Evolutionary conservation across 1,284 basidiomycete species (phyloP), one percentile per base, ranked within the genome.

Genomic region (Trichosporon sp.): DNA sequence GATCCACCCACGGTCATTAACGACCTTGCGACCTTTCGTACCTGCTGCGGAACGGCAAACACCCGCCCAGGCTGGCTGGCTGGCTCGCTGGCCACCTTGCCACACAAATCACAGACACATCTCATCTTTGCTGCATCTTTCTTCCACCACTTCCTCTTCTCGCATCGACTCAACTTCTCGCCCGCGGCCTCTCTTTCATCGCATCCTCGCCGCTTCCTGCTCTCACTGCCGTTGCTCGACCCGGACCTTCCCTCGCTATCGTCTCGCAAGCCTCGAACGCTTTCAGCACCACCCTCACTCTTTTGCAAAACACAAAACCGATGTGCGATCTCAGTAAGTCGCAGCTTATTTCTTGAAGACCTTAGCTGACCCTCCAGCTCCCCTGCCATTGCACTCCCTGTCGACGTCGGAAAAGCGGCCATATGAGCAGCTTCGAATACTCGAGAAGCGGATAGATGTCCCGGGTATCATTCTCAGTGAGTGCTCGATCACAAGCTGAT

Each of bases 391-490:
- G 49, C 49, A 54, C 16, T 54, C 49, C 16, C 29, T 54, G 49
- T 54, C 49, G 25, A 16, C 49, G 27, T 54, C 49, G 7, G 49
- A 54, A 10, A 54, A 29, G 27, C 49, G 6, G 27, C 14, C 49
- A 29, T 14, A 29, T 27, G 19, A 58, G 21, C 56, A 27, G 9
- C 13, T 29, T 13, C 36, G 58, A 31, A 32, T 59, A 34, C 56
- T 58, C 25, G 49, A 54, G 49, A 54, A 54, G 49, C 49, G 49
- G 49, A 54, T 54, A 54, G 49, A 54, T 4, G 49, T 63, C 27
- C 62, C 62, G 1, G 62, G 59, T 11, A 62, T 60, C 21, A 56
- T 57, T 23, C 52, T 60, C 34, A 64, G 54, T 64, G 31, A 64
- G 54, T 59, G 8, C 19, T 10, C 2, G 19, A 2, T 29, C n/a